Base-by-base conservation (phyloP, 345 rosid species). In the Citrus hindsii region DNA sequence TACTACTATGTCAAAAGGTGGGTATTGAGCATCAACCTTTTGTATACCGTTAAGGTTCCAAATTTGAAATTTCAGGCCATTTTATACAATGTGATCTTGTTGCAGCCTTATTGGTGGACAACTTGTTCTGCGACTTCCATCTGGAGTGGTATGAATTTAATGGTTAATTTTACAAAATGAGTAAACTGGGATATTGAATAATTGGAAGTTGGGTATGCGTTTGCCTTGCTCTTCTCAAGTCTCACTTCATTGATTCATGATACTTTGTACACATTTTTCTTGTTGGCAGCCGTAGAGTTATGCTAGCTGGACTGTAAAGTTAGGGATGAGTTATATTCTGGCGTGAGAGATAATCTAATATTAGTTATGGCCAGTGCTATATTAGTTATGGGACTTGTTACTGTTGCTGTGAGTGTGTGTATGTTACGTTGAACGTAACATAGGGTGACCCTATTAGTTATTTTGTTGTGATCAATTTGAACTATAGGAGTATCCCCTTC, bases 1-100 rank as follows among this genome's bases (percentile, higher is more conserved):
- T 93, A 94, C 86, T 94, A 94, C 83, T 93, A 93, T 78, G 88
- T 94, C 30, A 88, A 89, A 81, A 94, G 98, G 97, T 90, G 48
- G 18, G 77, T 75, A 33, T 6, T 28, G 33, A 69, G 56, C 42
- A 37, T 40, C 37, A 42, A 21, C 33, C 60, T 27, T 61, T 19
- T 28, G 22, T n/a, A 30, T 75, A 48, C 74, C 14, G 27, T 59
- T 7, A 46, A 46, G 18, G 51, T 13, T 13, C 51, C 51, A 25
- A 65, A 22, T 9, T 51, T 76, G 21, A n/a, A 61, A 13, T 37
- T 21, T 16, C 4, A 12, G n/a, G 18, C 69, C 42, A 75, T 27
- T 73, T 27, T 55, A 3, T 48, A 62, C 35, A 19, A 9, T 19
- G 24, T 63, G 80, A 71, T 59, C 76, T 70, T 58, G 25, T 65